Base-by-base conservation (phyloP, 2,329 filamentous ascomycete species). In the Exutisphaerella laricina region DNA sequence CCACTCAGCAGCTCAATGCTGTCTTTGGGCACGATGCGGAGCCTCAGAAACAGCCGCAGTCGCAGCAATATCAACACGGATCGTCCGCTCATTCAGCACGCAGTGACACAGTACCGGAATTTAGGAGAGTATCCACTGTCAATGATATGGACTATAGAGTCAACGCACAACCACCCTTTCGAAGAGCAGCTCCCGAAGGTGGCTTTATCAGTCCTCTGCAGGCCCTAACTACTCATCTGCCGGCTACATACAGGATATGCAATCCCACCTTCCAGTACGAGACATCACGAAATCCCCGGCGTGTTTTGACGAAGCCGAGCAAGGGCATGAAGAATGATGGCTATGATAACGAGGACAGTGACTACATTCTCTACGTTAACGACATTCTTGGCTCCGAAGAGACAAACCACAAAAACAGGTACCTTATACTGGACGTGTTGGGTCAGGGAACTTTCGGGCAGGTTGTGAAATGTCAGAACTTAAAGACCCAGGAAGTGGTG, bases 181-280 rank as follows among this genome's bases (percentile, higher is more conserved):
- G 92, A 57, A 81, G 92, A 67, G 92, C 92, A 42, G 94, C 95
- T 58, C 92, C 92, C 2, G 92, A 98, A 63, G 92, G 92, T 40
- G 92, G 92, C 36, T 98, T 98, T 63, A 95, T 98, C 64, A 97
- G 92, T 66, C 92, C 92, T 36, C 76, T 98, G 37, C 90, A 97
- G 83, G 90, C 92, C 35, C 75, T 98, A 48, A 98, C 92, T 1
- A 84, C 85, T 29, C 89, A 97, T 59, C 74, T 98, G 14, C 90
- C 92, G 12, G 84, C 89, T 4, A 97, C 92, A 2, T 98, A 98
- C 70, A 85, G 92, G 58, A 97, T 98, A 65, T 98, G 92, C 73
- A 98, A 98, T 64, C 89, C 89, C 3, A 82, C 79, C 58, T 98
- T 98, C 75, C 96, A 98, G 71, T 98, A 98, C 69, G 92, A 98